Base-by-base conservation (phyloP, 2,329 filamentous ascomycete species). In the Fusarium buharicum region DNA sequence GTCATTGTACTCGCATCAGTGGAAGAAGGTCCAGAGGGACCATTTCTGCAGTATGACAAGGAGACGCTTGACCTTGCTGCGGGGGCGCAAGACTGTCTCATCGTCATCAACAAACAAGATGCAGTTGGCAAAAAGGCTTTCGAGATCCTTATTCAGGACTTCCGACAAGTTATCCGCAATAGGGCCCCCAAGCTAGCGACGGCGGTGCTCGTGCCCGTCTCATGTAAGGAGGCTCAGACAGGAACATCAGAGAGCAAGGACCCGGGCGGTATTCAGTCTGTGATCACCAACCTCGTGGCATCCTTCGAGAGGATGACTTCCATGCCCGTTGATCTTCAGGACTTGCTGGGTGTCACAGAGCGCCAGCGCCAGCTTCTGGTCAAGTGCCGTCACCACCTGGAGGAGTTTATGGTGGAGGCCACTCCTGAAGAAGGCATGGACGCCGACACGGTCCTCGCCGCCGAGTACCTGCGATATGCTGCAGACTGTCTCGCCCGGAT, bases 321-420 rank as follows among this genome's bases (percentile, higher is more conserved):
- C 30, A 81, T 94, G 71, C 84, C 87, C 11, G 83, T 84, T 4
- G 86, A 91, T 62, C 88, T 91, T 80, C 86, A 93, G 77, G 91
- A 96, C 70, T 89, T 95, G 5, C 84, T 97, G 4, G 93, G 93
- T 52, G 93, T 97, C 33, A 97, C 92, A 16, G 92, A 94, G 76
- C 89, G 95, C 55, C 95, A 99, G 79, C 86, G 90, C 47, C 85
- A 92, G 73, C 87, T 97, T 48, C 83, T 99, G 41, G 83, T 86
- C 45, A 83, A 87, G 72, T 97, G 94, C 73, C 81, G 89, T 12
- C 73, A 74, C 31, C 86, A 93, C 72, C 83, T 99, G 1, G 83
- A 90, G 44, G 84, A 86, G 18, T 99, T 97, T 73, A 77, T 94
- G 59, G 76, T 72, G 10, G 86, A 89, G 70, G 85, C 87, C 13